A percentile compares a stretch with the other conserved stretches of the same genome.
phyloP scores from a whole-genome alignment of 306 rosid species.

The Potentilla sterilis region DNA sequence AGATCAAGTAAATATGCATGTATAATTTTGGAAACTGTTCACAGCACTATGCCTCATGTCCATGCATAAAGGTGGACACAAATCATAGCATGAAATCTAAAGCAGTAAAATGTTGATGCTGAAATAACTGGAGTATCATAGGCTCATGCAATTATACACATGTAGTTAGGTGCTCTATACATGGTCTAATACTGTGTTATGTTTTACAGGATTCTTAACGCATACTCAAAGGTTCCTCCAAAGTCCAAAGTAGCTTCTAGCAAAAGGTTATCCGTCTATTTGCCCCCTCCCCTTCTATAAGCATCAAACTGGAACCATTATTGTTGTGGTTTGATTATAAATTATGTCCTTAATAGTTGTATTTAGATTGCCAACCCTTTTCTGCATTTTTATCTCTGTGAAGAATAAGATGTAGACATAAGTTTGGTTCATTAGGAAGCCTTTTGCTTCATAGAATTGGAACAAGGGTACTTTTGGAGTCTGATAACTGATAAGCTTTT shows the following conservation, averaged over 20 bases:
- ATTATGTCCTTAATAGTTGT: background rate
- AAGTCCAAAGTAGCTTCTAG: conserved; percentile 52
- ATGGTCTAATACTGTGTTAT: background rate
- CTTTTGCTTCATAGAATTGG: conserved; percentile 1
- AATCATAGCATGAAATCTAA: background rate
- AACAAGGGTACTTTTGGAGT: background rate
- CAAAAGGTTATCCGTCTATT: conserved; percentile 47
- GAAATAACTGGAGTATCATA: background rate
- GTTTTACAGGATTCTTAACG: conserved; percentile 73
- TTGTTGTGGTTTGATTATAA: background rate
- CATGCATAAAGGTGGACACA: background rate
- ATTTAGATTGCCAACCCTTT: background rate
- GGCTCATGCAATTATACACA: background rate
- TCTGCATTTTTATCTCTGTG: background rate
- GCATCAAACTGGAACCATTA: background rate
- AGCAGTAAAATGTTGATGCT: background rate
- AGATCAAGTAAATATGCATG: no score
- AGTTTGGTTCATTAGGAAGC: background rate
- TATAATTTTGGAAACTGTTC: background rate
- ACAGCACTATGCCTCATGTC: background rate
- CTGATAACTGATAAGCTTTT: background rate
- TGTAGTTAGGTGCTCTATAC: background rate
- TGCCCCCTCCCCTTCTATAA: background rate
- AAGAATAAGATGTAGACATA: background rate
- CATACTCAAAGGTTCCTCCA: conserved; percentile 70